A percentile compares a stretch with the other conserved stretches of the same genome.
Conservation (phyloP, 1,284 basidiomycete species). For the Porogramme epimiltina region DNA sequence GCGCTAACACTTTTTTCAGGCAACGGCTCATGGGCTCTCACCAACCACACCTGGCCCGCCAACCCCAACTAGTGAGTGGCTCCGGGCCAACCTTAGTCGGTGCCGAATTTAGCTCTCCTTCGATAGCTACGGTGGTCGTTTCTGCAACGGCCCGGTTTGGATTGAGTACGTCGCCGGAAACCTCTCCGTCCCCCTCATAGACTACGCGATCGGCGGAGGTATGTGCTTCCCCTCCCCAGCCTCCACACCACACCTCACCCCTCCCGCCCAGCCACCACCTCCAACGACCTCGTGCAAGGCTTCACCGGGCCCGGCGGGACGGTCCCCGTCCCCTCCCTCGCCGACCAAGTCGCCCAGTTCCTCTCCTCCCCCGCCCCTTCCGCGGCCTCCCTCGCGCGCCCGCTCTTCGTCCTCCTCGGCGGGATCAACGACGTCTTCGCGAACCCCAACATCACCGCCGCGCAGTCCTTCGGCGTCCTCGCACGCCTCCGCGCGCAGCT, state of each 20-base stretch:
- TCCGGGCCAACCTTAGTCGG: neutral
- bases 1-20: slow-evolving; percentile 1
- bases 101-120: neutral
- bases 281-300: slow-evolving; percentile 7
- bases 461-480: slow-evolving; percentile 4
- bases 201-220: slow-evolving; percentile 11
- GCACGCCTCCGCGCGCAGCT: slow-evolving; percentile 2
- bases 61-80: slow-evolving; percentile 1
- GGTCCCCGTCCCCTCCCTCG: slow-evolving; percentile 7
- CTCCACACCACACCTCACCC: neutral
- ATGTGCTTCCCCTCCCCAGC: neutral
- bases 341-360: slow-evolving; percentile 5
- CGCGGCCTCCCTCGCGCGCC: neutral
- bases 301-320: slow-evolving; percentile 4
- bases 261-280: slow-evolving; percentile 1
- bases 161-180: slow-evolving; percentile 7
- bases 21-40: slow-evolving; percentile 2
- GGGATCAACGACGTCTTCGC: slow-evolving; percentile 10
- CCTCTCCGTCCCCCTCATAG: slow-evolving; percentile 4
- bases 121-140: slow-evolving; percentile 1
- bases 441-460: slow-evolving; percentile 4
- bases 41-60: slow-evolving; percentile 9
- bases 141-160: slow-evolving; percentile 11
- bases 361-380: neutral
- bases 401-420: slow-evolving; percentile 10